phyloP scores from a whole-genome alignment of 83 land plant genomes.

The Thuja plicata region DNA sequence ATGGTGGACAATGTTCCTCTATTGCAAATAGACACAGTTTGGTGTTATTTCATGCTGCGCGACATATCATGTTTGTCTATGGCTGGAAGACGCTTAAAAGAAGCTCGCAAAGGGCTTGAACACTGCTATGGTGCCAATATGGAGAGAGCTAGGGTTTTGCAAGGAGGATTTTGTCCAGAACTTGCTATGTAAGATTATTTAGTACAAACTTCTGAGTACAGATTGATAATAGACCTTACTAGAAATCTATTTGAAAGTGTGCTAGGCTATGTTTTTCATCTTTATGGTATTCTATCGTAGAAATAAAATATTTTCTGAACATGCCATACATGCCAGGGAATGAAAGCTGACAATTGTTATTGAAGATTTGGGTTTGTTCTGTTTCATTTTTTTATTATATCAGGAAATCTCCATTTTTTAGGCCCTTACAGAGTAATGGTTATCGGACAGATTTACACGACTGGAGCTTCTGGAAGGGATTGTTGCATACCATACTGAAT shows the following conservation, averaged over 20 bases:
- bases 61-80: conserved; percentile 79
- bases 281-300: background rate
- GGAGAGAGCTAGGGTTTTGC: conserved; percentile 64
- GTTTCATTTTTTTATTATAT: background rate
- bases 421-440: background rate
- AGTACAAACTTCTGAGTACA: background rate
- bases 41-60: conserved; percentile 93
- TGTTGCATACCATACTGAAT: conserved; percentile 81
- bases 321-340: background rate
- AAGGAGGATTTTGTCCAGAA: conserved; percentile 79
- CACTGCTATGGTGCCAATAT: conserved; percentile 76
- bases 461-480: conserved; percentile 94
- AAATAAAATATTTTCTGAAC: background rate
- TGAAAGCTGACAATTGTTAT: background rate
- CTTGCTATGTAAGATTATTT: conserved; percentile 63
- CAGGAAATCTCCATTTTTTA: background rate
- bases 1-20: conserved; percentile 84
- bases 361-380: background rate
- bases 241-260: background rate
- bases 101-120: conserved; percentile 83
- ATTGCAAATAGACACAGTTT: conserved; percentile 91
- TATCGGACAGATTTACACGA: conserved; percentile 65
- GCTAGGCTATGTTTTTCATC: background rate
- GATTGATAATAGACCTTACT: background rate
- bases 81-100: conserved; percentile 74